Base-by-base conservation (phyloP, 345 rosid genomes). In the Jatropha curcas region DNA sequence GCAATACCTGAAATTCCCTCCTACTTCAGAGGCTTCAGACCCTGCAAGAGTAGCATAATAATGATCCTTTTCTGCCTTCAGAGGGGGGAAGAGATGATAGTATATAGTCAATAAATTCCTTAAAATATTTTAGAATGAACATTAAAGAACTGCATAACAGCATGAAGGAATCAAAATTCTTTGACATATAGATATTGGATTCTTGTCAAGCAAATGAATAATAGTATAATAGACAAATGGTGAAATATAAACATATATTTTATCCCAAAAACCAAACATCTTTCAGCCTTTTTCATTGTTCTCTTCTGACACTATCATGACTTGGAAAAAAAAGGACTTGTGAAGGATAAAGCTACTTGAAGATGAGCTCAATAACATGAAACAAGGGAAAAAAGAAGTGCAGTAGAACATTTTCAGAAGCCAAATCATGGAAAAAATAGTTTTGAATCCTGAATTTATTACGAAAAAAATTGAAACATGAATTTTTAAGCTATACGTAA, bases 11-110 rank as follows among this genome's bases (percentile, higher is more conserved):
- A 67, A 2, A 35, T 34, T 35, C 56, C 22, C 27, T 48, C 43
- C 50, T 48, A 67, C 19, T 48, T 67, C 11, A 67, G 28, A 50
- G 70, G 70, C 70, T 48, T 67, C 59, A 67, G 11, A 48, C 58
- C 70, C 70, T 67, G 70, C 58, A 30, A 50, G n/a, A 50, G 24
- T 3, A 4, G 8, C 16, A 35, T 34, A 13, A 35, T 30, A 30
- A 67, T 66, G 46, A 30, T 13, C n/a, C 39, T 67, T 20, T 43
- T 66, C 7, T 27, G 22, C 16, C 57, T 19, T 33, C 8, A 46
- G 56, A 34, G 14, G 19, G 35, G 12, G 24, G 16, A 27, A 8
- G 8, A n/a, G n/a, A n/a, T 1, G 3, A 30, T 39, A 19, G 5
- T 14, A 28, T 7, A 58, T 22, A 1, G 12, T 55, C 11, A 55